Base-by-base conservation (phyloP, 2,329 filamentous ascomycete genomes). In the Botrytis sinoallii region DNA sequence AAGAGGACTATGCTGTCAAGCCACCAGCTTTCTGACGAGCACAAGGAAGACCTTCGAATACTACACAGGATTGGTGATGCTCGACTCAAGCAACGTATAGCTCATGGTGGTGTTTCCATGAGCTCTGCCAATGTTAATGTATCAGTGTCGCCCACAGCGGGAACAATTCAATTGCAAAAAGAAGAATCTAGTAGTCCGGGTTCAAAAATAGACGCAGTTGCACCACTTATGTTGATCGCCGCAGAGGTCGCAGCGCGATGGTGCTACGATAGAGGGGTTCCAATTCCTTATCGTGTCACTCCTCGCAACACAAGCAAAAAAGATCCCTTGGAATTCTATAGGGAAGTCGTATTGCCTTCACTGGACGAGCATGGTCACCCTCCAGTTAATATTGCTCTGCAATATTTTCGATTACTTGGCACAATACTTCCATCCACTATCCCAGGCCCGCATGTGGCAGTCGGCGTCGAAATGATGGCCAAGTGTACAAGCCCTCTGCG, bases 401-500 rank as follows among this genome's bases (percentile, higher is more conserved):
- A 77, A 67, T 82, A 82, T 74, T 72, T 81, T 66, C 70, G 73
- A 48, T 81, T 87, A 35, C 75, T 85, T 59, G 90, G 90, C 32
- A 81, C 83, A 32, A 84, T 87, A 70, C 85, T 87, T 74, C 80
- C 90, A 20, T 86, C 86, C 14, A 83, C 86, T n/a, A 81, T 80
- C 4, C 85, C 89, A 0, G 86, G 85, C 14, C 86, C 86, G 8
- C 87, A 91, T 81, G 85, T 88, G 75, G 83, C 86, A 63, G 84
- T 91, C 74, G 90, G 90, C 29, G 79, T 87, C 2, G 85, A 88
- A 71, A 87, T 88, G 82, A 91, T 92, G 80, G 83, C 87, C 74
- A 91, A 90, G 77, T 86, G 86, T 57, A 92, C 90, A 12, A 90
- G 88, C 68, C 90, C 90, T 29, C 84, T 92, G n/a, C 88, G 90